These are phyloP conservation scores for Tylopilus sp. DNA, from an alignment of 768 basidiomycete species.

Conservation along the genomic window DNA sequence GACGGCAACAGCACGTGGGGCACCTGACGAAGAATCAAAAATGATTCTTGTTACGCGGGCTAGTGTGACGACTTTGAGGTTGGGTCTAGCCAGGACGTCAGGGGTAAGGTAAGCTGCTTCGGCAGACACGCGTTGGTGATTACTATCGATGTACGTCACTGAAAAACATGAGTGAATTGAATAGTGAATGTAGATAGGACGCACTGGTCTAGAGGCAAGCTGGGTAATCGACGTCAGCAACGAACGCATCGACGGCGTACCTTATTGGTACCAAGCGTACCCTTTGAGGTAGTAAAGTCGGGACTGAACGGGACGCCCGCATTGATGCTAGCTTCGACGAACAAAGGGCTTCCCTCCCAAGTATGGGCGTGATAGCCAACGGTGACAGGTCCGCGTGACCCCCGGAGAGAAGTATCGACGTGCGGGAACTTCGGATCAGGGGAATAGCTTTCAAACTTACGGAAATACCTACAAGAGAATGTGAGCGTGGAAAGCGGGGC, in stretches of 20 bases:
- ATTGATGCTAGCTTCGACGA: conserved; percentile 50
- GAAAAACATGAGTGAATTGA: conserved; percentile 2
- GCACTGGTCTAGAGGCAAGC: conserved; percentile 39
- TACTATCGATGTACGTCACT: conserved; percentile 68
- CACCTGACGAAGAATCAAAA: conserved; percentile 41
- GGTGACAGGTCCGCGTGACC: conserved; percentile 52
- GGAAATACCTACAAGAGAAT: conserved; percentile 52
- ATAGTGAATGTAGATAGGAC: conserved; percentile 2
- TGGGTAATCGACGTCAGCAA: neutral
- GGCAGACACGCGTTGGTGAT: conserved; percentile 53
- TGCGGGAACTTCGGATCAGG: conserved; percentile 48
- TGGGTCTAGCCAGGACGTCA: conserved; percentile 59
- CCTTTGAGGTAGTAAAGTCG: conserved; percentile 55
- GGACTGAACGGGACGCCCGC: conserved; percentile 48
- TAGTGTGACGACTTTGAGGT: conserved; percentile 57
- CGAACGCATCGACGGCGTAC: conserved; percentile 33
- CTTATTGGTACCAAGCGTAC: conserved; percentile 60
- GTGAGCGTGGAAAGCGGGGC: neutral
- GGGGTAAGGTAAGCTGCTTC: conserved; percentile 67
- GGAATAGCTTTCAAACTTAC: conserved; percentile 60
- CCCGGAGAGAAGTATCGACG: conserved; percentile 46
- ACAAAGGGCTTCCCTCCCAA: conserved; percentile 45
- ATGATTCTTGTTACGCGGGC: conserved; percentile 57
- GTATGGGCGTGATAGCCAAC: conserved; percentile 55
- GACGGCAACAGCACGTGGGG: conserved; percentile 54